Evolutionary conservation across 345 rosid genomes (phyloP).

Genomic region (Citrus trifoliata): DNA sequence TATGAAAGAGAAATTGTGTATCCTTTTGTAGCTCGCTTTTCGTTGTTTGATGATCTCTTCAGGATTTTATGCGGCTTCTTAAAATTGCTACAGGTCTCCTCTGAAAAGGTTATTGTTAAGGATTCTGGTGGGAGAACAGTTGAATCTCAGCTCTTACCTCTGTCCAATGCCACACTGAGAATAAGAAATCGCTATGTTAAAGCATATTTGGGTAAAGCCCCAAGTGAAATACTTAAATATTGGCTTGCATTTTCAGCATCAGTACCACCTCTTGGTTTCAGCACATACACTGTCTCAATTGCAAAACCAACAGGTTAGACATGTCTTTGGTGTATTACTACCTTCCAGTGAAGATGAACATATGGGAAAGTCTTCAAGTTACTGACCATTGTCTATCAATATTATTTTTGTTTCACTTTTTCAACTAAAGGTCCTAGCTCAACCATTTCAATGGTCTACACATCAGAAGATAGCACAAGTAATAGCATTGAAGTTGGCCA

Average conservation of each 20-base stretch:
- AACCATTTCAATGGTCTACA: conserved; percentile 38
- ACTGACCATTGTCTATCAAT: conserved; percentile 9
- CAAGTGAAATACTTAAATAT: conserved; percentile 46
- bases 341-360: conserved; percentile 8
- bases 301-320: conserved; percentile 61
- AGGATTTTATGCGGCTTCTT: neutral
- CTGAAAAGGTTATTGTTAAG: conserved; percentile 49
- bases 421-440: conserved; percentile 40
- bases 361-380: neutral
- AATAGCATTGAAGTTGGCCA: conserved; percentile 66
- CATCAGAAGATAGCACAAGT: conserved; percentile 39
- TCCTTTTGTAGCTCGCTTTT: neutral
- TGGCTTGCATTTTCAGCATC: conserved; percentile 87
- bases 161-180: conserved; percentile 48
- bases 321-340: conserved; percentile 5
- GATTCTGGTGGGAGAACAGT: conserved; percentile 69
- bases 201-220: conserved; percentile 67
- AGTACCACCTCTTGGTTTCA: conserved; percentile 92
- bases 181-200: conserved; percentile 55
- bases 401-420: conserved; percentile 8
- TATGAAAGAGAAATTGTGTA: neutral
- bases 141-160: conserved; percentile 77
- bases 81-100: conserved; percentile 52
- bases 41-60: neutral
- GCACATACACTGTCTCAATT: conserved; percentile 59